Conservation (phyloP, 164 flowering plant genomes). For the Hamamelis virginiana region DNA sequence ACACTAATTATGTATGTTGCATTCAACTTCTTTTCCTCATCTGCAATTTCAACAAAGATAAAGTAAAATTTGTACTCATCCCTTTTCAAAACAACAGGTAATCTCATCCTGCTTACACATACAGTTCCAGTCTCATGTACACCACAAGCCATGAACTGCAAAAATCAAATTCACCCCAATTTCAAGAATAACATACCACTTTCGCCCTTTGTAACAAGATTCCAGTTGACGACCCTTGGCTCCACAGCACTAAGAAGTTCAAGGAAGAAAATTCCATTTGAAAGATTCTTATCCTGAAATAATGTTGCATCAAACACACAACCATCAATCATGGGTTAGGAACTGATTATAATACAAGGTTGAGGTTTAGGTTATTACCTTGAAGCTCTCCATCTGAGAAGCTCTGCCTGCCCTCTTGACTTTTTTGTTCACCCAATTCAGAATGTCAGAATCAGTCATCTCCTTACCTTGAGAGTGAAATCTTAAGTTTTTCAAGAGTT, state of each 20-base stretch:
- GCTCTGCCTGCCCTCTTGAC: slow-evolving; percentile 50
- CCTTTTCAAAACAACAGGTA: background rate
- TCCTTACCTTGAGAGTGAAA: slow-evolving; percentile 58
- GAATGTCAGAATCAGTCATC: slow-evolving; percentile 57
- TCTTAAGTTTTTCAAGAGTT: slow-evolving; percentile 56
- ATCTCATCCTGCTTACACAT: background rate
- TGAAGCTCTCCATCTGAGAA: slow-evolving; percentile 58
- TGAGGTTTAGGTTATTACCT: slow-evolving; percentile 28
- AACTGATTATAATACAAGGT: background rate
- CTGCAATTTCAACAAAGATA: slow-evolving; percentile 22
- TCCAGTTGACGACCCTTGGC: slow-evolving; percentile 72
- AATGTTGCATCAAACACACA: slow-evolving; percentile 4
- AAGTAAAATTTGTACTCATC: background rate
- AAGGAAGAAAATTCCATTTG: slow-evolving; percentile 61
- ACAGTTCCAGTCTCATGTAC: background rate
- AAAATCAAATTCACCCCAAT: background rate
- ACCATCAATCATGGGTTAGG: background rate
- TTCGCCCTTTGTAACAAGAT: slow-evolving; percentile 63
- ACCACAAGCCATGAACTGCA: background rate
- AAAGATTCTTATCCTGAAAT: slow-evolving; percentile 54
- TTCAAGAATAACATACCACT: slow-evolving; percentile 31
- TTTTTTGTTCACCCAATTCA: slow-evolving; percentile 59
- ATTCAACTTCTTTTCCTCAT: slow-evolving; percentile 57
- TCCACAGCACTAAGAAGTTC: slow-evolving; percentile 62
- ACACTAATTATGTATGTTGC: slow-evolving; percentile 61